Conservation (phyloP, 192 early-diverging fungal species). For the Gryganskiella cystojenkinii region DNA sequence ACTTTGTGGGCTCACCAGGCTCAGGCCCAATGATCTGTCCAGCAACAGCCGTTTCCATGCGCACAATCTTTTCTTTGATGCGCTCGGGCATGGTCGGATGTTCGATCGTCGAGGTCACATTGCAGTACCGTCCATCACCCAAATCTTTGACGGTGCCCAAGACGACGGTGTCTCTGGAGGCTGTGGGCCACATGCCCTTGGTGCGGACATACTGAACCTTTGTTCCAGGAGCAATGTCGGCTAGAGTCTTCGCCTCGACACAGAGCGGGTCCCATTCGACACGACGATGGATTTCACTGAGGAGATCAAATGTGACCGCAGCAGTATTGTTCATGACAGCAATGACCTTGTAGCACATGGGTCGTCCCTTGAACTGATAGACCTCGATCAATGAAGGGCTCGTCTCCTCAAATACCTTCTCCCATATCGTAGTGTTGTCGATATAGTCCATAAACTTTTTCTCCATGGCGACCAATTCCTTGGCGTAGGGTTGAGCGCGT, state of each 20-base stretch:
- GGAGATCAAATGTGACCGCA: constrained; percentile 36
- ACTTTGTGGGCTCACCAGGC: constrained; percentile 39
- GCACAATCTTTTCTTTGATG: constrained; percentile 35
- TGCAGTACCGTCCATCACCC: constrained; percentile 27
- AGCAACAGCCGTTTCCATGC: constrained; percentile 47
- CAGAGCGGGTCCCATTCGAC: constrained; percentile 48
- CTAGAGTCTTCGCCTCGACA: constrained; percentile 35
- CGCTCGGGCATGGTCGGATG: constrained; percentile 38
- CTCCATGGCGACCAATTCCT: constrained; percentile 35
- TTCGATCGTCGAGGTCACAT: constrained; percentile 38
- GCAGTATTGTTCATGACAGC: constrained; percentile 46
- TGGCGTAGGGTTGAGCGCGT: constrained; percentile 23
- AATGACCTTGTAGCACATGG: constrained; percentile 51
- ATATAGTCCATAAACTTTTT: constrained; percentile 38
- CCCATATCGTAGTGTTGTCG: constrained; percentile 40
- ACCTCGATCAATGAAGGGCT: constrained; percentile 33
- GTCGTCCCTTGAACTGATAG: constrained; percentile 37
- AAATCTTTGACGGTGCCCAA: constrained; percentile 40
- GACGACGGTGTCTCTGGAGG: constrained; percentile 35
- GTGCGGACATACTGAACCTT: constrained; percentile 46
- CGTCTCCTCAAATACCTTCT: constrained; percentile 46
- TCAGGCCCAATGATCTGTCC: constrained; percentile 45
- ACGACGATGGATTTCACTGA: constrained; percentile 31
- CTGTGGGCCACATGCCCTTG: constrained; percentile 46
- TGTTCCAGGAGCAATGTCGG: constrained; percentile 19